Evolutionary conservation across 495 filamentous ascomycete species (phyloP), one percentile per base, ranked within the genome.

Genomic region (Xylaria intraflava): DNA sequence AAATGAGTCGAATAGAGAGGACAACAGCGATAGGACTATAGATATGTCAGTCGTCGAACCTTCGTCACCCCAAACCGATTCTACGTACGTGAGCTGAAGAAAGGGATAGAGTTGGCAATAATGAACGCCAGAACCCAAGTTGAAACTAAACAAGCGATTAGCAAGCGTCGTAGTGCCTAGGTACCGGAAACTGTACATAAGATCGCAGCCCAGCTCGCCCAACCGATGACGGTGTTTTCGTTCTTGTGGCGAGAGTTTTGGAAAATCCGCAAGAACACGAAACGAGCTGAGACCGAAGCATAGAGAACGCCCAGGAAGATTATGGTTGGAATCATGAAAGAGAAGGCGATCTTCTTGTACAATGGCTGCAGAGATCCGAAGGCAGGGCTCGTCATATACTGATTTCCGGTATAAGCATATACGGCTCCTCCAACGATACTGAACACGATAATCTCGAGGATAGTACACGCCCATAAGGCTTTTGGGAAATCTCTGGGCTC

Each of bases 301-400:
- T 95, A 95, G 16, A 94, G 75, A 1, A 93, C 88, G 9, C 89
- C 89, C 6, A 95, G 68, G 73, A 95, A 95, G 62, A 95, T 90
- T 58, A 95, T 71, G 0, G 89, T 95, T 8, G 89, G 89, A 45
- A 95, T 85, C 89, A 94, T 94, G 76, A 95, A 93, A 20, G 84
- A 88, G 68, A 93, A 95, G 0, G 88, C 78, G 9, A 90, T 75
- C 67, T 93, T 92, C 71, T 90, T 88, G 72, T 81, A 90, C 0
- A 82, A 33, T 3, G 81, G 78, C 45, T 87, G 78, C 16, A 95
- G 71, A 5, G 87, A 89, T 17, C 87, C 88, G 60, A 95, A 95
- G 1, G 89, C 89, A 0, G 89, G 89, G 2, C 84, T 72, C 0
- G 79, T 83, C 69, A 86, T 88, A 72, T 95, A 95, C 62, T 90